phyloP scores from a whole-genome alignment of 31 red algal species.

The Endocladia muricata region DNA sequence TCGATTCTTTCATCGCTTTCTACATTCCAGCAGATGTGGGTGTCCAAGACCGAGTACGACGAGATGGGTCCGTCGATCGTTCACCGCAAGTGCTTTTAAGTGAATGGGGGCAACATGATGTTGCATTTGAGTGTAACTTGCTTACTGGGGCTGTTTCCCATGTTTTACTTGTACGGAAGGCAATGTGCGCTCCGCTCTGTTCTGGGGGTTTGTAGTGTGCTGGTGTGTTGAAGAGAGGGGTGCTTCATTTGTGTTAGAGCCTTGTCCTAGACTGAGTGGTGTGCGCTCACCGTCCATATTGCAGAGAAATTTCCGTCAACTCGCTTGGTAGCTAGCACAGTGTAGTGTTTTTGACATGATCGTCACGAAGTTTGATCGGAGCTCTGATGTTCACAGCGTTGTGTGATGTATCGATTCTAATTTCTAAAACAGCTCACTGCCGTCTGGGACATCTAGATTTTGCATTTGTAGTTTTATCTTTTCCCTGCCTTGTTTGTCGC shows the following conservation, averaged over 20 bases:
- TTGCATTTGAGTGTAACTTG: conserved; percentile 11
- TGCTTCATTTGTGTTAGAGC: no score
- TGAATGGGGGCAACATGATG: conserved; percentile 4
- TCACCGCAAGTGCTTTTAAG: conserved; percentile 99
- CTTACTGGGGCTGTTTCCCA: not conserved
- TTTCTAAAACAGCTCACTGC: conserved; percentile 30
- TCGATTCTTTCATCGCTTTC: conserved; percentile 98
- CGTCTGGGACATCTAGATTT: no score
- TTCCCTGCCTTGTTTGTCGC: no score
- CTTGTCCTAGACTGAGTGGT: no score
- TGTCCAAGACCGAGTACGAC: conserved; percentile 94
- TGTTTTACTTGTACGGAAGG: not conserved
- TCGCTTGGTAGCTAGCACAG: conserved; percentile 11
- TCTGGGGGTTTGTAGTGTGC: no score
- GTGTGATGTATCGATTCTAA: conserved; percentile 14
- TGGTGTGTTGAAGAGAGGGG: no score
- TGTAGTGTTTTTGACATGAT: not conserved
- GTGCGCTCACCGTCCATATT: no score
- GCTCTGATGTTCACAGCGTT: not conserved
- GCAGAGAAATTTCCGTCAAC: conserved; percentile 8
- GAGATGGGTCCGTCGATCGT: conserved; percentile 97
- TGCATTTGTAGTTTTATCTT: no score
- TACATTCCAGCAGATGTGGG: conserved; percentile 99
- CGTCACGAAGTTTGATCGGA: not conserved
- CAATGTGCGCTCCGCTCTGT: conserved; percentile 2